Base-by-base conservation (phyloP, 805 yeast species). In the Saccharomycopsis javanensis region DNA sequence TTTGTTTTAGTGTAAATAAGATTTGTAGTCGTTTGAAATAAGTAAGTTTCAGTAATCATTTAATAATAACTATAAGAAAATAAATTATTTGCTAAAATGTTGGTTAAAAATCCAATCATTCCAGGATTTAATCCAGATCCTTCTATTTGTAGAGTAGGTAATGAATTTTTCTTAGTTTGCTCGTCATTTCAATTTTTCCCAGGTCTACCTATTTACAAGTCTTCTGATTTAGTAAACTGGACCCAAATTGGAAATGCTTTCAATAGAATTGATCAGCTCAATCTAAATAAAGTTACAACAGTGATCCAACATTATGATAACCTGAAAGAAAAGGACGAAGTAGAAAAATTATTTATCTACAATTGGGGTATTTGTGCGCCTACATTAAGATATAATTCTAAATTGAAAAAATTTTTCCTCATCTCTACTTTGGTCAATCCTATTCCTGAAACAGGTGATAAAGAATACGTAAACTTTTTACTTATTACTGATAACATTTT, bases 61-160 rank as follows among this genome's bases (percentile, higher is more conserved):
- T 31, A 31, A 31, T 31, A 31, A 31, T 31, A 5, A 30, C 10
- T n/a, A n/a, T n/a, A n/a, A n/a, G n/a, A n/a, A n/a, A n/a, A n/a
- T n/a, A n/a, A n/a, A n/a, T n/a, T n/a, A n/a, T n/a, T n/a, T n/a
- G n/a, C n/a, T n/a, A n/a, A 11, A 25, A 37, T 53, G 37, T 11
- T 30, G 10, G 51, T 34, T 23, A 18, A 34, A 16, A 57, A 57
- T 28, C 60, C 60, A 13, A 57, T 57, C 18, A 54, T 57, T 33
- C 54, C 60, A 5, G 60, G 60, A 4, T 57, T 57, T 28, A 57
- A 38, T 20, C 60, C 57, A 5, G 60, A 54, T 45, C 60, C 60
- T 1, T 50, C 53, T 5, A 57, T 57, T 8, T 54, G 57, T 42
- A 48, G 23, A 48, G 51, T 23, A 10, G 34, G 51, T 20, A 54